Percentiles rank a stretch among this genome's conserved stretches.
Evolutionary conservation across 805 yeast genomes (phyloP).

Genomic region (Blastobotrys parvus): DNA sequence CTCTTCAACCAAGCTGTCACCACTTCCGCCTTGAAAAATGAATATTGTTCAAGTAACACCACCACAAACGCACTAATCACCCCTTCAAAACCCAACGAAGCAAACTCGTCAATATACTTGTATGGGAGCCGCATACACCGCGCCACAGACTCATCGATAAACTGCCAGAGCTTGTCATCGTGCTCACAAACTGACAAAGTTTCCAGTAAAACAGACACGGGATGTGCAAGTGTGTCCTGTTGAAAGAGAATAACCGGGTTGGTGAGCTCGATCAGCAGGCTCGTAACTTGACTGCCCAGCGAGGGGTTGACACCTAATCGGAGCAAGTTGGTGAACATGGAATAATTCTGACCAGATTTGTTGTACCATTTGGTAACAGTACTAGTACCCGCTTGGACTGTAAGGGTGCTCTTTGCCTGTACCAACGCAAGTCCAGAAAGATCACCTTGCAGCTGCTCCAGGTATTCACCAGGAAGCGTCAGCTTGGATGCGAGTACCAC

Average conservation of each 20-base stretch:
- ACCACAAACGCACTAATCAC: slow-evolving; percentile 49
- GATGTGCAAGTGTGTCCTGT: slow-evolving; percentile 41
- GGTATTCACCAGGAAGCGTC: slow-evolving; percentile 7
- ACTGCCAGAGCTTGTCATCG: slow-evolving; percentile 41
- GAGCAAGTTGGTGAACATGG: slow-evolving; percentile 61
- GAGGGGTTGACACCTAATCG: slow-evolving; percentile 36
- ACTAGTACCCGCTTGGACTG: slow-evolving; percentile 46
- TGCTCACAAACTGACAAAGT: slow-evolving; percentile 31
- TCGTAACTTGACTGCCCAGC: slow-evolving; percentile 37
- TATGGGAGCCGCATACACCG: slow-evolving; percentile 71
- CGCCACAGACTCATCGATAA: slow-evolving; percentile 69
- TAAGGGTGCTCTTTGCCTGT: slow-evolving; percentile 39
- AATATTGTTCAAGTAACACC: slow-evolving; percentile 61
- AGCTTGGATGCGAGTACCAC: slow-evolving; percentile 3
- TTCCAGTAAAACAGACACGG: slow-evolving; percentile 45
- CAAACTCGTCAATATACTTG: slow-evolving; percentile 63
- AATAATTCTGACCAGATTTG: slow-evolving; percentile 35
- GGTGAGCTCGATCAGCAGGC: slow-evolving; percentile 42
- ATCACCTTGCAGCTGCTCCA: slow-evolving; percentile 6
- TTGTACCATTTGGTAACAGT: slow-evolving; percentile 77
- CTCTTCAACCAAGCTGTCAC: slow-evolving; percentile 43
- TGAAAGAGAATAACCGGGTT: slow-evolving; percentile 49
- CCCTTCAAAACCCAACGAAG: slow-evolving; percentile 13
- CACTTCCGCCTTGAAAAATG: slow-evolving; percentile 35
- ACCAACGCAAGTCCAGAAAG: slow-evolving; percentile 18